A percentile compares a stretch with the other conserved stretches of the same genome.
Conservation (phyloP, 2,329 filamentous ascomycete genomes). For the Zelopaecilomyces penicillatus region DNA sequence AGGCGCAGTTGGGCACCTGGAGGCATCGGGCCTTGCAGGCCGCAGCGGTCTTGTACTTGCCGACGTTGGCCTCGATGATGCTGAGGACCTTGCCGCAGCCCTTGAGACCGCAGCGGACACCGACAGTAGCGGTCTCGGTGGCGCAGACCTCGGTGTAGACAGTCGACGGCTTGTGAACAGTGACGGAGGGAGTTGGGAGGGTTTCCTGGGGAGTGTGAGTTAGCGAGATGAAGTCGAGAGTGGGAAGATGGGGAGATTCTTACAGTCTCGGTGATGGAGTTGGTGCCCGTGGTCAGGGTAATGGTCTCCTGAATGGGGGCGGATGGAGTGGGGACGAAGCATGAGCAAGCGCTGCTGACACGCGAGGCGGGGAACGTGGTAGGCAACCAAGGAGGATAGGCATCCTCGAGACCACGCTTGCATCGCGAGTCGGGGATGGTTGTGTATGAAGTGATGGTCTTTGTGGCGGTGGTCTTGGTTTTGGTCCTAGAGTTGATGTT, state of each 20-base stretch:
- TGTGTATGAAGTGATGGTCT: background rate
- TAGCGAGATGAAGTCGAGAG: background rate
- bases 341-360: background rate
- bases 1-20: background rate
- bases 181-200: background rate
- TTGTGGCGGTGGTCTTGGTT: background rate
- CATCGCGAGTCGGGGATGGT: background rate
- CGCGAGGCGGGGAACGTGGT: background rate
- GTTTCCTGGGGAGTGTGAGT: background rate
- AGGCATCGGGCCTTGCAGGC: background rate
- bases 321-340: background rate
- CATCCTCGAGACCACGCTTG: background rate
- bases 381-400: background rate
- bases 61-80: no score
- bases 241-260: background rate
- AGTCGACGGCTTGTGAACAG: background rate
- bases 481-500: background rate
- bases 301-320: no score
- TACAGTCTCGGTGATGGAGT: no score
- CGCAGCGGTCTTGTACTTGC: no score
- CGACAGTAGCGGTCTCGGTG: background rate
- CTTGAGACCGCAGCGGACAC: background rate
- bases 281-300: no score
- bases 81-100: background rate
- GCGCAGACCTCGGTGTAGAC: background rate